These are phyloP conservation scores for Zea mays DNA, from an alignment of 176 grass and related monocot species.

Conservation along the genomic window Zm-B73-REFERENCE-NAM-5.0 NC_050100.1:3820001-3820500, in stretches of 20 bases:
- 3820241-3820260: conserved; percentile 53
- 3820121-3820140: background rate
- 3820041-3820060: background rate
- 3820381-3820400: background rate
- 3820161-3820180: background rate
- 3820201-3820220: background rate
- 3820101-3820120: background rate
- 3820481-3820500: background rate
- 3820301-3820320: background rate
- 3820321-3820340: background rate
- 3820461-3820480: background rate
- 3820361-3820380: background rate
- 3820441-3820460: background rate
- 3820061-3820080: background rate
- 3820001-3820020: background rate
- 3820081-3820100: conserved; percentile 17
- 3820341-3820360: background rate
- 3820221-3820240: conserved; percentile 13
- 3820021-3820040: background rate
- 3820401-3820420: background rate
- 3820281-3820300: conserved; percentile 4
- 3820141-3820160: background rate
- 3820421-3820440: background rate
- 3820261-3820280: conserved; percentile 38
- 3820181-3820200: conserved; percentile 17